Evolutionary conservation across 2,329 filamentous ascomycete species (phyloP).

Genomic region (Apiospora rasikravindrae): DNA sequence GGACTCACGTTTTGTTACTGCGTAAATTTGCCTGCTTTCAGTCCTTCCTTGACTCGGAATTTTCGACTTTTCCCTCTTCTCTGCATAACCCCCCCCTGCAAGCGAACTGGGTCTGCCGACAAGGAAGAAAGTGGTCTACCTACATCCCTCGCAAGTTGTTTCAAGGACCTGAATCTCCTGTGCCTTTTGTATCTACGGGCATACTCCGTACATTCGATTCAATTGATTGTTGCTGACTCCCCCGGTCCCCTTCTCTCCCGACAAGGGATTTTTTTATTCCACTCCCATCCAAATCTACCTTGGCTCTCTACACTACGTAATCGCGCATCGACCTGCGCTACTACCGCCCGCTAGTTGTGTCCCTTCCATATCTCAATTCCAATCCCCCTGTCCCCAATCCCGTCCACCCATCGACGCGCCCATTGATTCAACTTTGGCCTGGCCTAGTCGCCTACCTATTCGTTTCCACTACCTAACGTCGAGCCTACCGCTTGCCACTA

Average conservation of each 20-base stretch:
- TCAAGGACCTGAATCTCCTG: not conserved
- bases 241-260: not conserved
- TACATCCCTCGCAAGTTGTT: not conserved
- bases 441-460: not conserved
- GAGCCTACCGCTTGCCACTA: not conserved
- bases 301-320: not conserved
- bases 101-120: not conserved
- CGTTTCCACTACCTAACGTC: not conserved
- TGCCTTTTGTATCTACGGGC: not conserved
- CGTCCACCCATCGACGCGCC: not conserved
- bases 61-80: not conserved
- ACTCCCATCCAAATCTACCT: not conserved
- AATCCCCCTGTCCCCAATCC: conserved; percentile 6
- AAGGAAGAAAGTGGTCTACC: not conserved
- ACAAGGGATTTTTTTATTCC: not conserved
- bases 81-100: not conserved
- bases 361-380: conserved; percentile 5
- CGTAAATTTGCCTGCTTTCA: not conserved
- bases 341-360: conserved; percentile 9
- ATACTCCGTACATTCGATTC: not conserved
- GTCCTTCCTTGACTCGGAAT: not conserved
- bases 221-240: not conserved
- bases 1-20: not conserved
- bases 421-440: conserved; percentile 1
- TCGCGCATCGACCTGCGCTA: not conserved